Conservation (phyloP, 2,329 filamentous ascomycete genomes). For the Pleurostoma richardsiae region DNA sequence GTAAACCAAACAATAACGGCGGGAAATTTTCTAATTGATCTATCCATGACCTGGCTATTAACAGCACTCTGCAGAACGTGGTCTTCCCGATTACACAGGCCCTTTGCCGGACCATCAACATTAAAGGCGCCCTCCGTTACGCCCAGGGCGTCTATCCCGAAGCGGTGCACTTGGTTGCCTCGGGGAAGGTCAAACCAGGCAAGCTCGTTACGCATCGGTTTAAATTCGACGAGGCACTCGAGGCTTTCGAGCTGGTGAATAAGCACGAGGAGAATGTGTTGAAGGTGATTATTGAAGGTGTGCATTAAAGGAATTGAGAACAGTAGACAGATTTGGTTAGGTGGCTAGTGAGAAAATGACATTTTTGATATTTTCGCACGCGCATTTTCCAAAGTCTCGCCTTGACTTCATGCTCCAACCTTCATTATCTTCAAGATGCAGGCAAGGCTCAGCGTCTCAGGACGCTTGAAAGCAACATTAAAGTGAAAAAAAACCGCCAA, state of each 20-base stretch:
- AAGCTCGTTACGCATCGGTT: slow-evolving; percentile 29
- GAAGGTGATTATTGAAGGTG: slow-evolving; percentile 10
- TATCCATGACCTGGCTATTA: too few relatives aligned
- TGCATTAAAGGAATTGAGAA: slow-evolving; percentile 2
- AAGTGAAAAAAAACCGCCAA: too few relatives aligned
- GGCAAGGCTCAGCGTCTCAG: too few relatives aligned
- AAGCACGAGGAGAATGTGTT: slow-evolving; percentile 7
- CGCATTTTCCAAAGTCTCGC: too few relatives aligned
- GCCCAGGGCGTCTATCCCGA: slow-evolving; percentile 41
- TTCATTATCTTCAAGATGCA: too few relatives aligned
- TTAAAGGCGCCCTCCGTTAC: slow-evolving; percentile 48
- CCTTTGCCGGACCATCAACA: slow-evolving; percentile 39
- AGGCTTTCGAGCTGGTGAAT: slow-evolving; percentile 9
- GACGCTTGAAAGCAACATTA: too few relatives aligned
- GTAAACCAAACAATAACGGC: not conserved
- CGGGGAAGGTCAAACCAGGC: slow-evolving; percentile 34
- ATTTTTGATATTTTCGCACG: too few relatives aligned
- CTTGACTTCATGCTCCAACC: too few relatives aligned
- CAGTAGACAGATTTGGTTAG: not conserved
- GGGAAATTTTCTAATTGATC: too few relatives aligned
- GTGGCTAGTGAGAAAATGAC: too few relatives aligned
- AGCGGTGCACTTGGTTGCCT: slow-evolving; percentile 43
- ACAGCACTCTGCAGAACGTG: slow-evolving; percentile 25
- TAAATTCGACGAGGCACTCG: slow-evolving; percentile 16
- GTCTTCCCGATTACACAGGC: slow-evolving; percentile 44